phyloP scores from a whole-genome alignment of 805 yeast species.

The Myxozyma neglecta region DNA sequence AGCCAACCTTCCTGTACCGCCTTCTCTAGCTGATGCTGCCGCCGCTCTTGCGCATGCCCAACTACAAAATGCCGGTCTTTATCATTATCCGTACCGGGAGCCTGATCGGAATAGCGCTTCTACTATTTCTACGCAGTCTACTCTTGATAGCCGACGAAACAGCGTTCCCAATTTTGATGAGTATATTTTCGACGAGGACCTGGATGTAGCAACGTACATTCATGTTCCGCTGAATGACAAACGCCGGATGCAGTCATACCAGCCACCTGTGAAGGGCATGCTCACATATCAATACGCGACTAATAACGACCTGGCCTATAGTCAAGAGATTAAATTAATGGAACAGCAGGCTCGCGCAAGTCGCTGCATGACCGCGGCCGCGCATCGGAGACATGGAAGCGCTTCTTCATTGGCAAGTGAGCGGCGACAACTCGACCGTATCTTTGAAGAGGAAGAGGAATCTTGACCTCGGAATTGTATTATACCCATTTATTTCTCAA shows the following conservation, averaged over 20 bases:
- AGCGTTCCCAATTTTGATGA: slow-evolving; percentile 4
- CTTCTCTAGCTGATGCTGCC: slow-evolving; percentile 4
- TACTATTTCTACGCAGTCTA: not conserved
- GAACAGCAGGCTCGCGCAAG: slow-evolving; percentile 9
- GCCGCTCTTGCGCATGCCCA: not conserved
- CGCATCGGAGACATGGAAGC: slow-evolving; percentile 16
- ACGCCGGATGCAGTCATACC: not conserved
- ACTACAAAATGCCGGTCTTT: not conserved
- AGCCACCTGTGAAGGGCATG: not conserved
- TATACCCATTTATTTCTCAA: not conserved
- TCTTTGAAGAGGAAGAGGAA: slow-evolving; percentile 23
- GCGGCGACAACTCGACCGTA: slow-evolving; percentile 10
- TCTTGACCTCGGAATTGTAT: not conserved
- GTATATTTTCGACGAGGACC: slow-evolving; percentile 12
- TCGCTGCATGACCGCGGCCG: not conserved
- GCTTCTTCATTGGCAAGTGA: slow-evolving; percentile 13
- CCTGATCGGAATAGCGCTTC: not conserved
- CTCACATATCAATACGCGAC: not conserved
- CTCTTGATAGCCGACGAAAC: slow-evolving; percentile 4
- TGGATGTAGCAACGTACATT: not conserved
- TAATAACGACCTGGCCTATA: not conserved
- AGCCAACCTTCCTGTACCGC: slow-evolving; percentile 17
- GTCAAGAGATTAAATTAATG: slow-evolving; percentile 4
- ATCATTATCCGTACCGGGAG: not conserved
- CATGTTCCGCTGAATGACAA: not conserved